Conservation (phyloP, 352 stramenopile genomes). For the Globisporangium irregulare region DNA sequence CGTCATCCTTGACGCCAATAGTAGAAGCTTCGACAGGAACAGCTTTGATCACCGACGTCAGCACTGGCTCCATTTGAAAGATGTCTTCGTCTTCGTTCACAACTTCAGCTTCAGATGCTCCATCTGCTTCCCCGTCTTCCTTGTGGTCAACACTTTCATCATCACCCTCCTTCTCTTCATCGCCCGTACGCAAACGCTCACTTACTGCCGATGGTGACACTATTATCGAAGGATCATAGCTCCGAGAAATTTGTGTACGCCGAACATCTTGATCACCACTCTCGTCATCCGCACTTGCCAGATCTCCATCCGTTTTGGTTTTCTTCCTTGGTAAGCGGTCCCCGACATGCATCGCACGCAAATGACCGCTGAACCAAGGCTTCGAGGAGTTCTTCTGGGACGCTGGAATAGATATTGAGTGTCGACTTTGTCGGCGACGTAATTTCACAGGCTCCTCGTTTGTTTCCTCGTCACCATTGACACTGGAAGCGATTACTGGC, state of each 20-base stretch:
- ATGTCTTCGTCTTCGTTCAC: slow-evolving; percentile 24
- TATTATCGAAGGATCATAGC: neutral
- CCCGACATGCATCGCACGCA: slow-evolving; percentile 66
- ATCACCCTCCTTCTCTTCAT: neutral
- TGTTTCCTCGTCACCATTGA: slow-evolving; percentile 22
- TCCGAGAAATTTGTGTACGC: neutral
- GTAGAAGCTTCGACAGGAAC: slow-evolving; percentile 8
- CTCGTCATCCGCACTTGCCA: slow-evolving; percentile 7
- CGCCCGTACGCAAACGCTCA: neutral
- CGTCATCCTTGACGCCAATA: neutral
- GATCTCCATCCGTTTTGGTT: slow-evolving; percentile 30
- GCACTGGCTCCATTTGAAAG: slow-evolving; percentile 17
- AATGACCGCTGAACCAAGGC: slow-evolving; percentile 68
- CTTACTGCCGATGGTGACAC: neutral
- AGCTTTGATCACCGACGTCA: slow-evolving; percentile 3
- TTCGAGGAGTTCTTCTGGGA: slow-evolving; percentile 24
- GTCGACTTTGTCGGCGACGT: slow-evolving; percentile 18
- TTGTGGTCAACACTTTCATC: neutral
- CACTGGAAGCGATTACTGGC: slow-evolving; percentile 13
- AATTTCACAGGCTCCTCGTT: slow-evolving; percentile 25
- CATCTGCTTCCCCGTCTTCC: slow-evolving; percentile 22
- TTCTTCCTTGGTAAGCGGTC: slow-evolving; percentile 58
- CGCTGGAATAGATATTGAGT: slow-evolving; percentile 24
- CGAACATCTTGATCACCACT: slow-evolving; percentile 10
- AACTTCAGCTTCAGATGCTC: slow-evolving; percentile 19